Base-by-base conservation (phyloP, 495 filamentous ascomycete species). In the Schizothecium vesticola region DNA sequence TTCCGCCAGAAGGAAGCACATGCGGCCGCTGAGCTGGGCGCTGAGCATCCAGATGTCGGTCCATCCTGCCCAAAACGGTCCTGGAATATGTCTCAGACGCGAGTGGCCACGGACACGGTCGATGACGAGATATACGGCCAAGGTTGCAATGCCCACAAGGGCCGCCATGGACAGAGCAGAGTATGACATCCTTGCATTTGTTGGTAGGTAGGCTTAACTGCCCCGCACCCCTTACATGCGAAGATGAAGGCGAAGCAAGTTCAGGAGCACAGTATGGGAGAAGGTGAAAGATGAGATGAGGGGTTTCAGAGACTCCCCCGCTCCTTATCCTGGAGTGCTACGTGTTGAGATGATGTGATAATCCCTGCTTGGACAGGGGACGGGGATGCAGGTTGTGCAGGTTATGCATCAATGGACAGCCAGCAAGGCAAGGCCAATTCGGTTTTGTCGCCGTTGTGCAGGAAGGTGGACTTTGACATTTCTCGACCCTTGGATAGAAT, bases 21-120 rank as follows among this genome's bases (percentile, higher is more conserved):
- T 59, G 26, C 64, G 64, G 24, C 62, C 62, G 23, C 62, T 28
- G 12, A 64, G 62, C 19, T 64, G 62, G 33, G 31, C 62, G 23
- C 62, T 22, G 19, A 64, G 33, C 62, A 66, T 66, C 64, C 61
- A 71, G 6, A 70, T 62, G 19, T 78, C 60, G 67, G 70, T 71
- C 21, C 75, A 56, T 25, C 73, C 74, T 9, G 72, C 71, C 22
- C 71, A 62, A 23, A 74, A 73, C 0, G 77, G 76, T 5, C 79
- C 78, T 10, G 77, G 73, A 9, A 80, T 70, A 21, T 77, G 73
- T 0, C 13, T 43, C 3, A 51, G 16, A 13, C 43, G 43, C 5
- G 16, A 51, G 19, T 51, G 19, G 16, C 43, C 16, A n/a, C 43
- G 19, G 16, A 51, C 36, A 4, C 36, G 43, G 43, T 51, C 43